Evolutionary conservation across 2,329 filamentous ascomycete species (phyloP), one percentile per base, ranked within the genome.

Genomic region (Alternaria triticimaculans): DNA sequence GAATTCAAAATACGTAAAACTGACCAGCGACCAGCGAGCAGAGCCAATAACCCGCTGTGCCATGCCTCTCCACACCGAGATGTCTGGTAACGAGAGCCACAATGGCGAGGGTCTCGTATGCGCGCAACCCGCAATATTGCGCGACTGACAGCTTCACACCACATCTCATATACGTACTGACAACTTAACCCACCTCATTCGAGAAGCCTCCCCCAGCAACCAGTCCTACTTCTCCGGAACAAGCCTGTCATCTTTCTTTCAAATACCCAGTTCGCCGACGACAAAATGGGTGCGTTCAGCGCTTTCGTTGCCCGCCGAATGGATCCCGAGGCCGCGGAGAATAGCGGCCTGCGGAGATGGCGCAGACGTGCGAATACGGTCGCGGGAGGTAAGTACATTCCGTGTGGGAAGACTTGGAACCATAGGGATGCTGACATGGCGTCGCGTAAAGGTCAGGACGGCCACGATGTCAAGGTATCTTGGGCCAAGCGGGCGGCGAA

Each of bases 371-470:
- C 54, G 2, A 57, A 58, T 21, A 14, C 41, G 5, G 12, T 50
- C 26, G 21, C 59, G 5, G n/a, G 11, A 23, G 33, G 62, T 62
- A 14, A 61, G 53, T 54, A 20, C 26, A 12, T 30, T 18, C 9
- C 18, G 12, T 3, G 2, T n/a, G 20, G 15, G 0, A 3, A 3
- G 15, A 3, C 20, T 8, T 26, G 11, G 1, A 43, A 2, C 11
- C 11, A n/a, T 7, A 10, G 11, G 5, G 18, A 1, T 59, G n/a
- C 48, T 62, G 15, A 62, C 15, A 3, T 11, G 4, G n/a, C 3
- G 3, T 41, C 37, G n/a, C 37, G 37, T n/a, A 41, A 41, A 41
- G 37, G 37, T 41, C 37, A 18, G 3, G 5, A 41, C 37, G 37
- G 37, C n/a, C 37, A 41, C 4, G 37, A 18, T 3, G n/a, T 41